Evolutionary conservation across 139 green algal species (phyloP), one percentile per base, ranked within the genome.

Genomic region (Tetraselmis chui): DNA sequence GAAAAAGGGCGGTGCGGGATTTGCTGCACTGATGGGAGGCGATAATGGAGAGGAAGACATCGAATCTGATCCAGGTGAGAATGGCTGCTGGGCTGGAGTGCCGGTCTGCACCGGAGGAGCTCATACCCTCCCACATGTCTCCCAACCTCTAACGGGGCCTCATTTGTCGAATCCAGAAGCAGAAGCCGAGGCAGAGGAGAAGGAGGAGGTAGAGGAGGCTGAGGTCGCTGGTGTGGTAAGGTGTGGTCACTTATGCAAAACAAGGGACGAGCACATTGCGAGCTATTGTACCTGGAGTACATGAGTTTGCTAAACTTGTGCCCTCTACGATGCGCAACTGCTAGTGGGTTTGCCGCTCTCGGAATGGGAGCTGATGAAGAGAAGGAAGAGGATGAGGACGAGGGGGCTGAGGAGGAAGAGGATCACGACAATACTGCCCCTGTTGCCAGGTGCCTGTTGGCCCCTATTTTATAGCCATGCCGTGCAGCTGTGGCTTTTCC

Each of bases 371-470:
- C 81, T 85, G 82, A 89, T n/a, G 83, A 84, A 1, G 83, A 91
- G 0, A 88, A 86, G 25, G 80, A 78, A 1, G 89, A 84, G 23
- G 83, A 67, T n/a, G n/a, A 85, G 22, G 89, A 87, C 24, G 87
- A 86, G 23, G 83, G 87, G 26, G 84, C 85, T n/a, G 85, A 85
- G 23, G 84, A 90, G 31, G 83, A 83, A 0, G 82, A 85, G 18
- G 76, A 80, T 29, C 78, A 91, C 31, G 82, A 87, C 45, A 67
- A 18, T 67, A 18, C 45, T 67, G 29, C 83, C 91, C 31, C 86
- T 89, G 67, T 82, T 91, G 76, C 77, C 79, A 22, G 79, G 75
- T 23, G 79, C 77, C 31, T n/a, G n/a, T n/a, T n/a, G n/a, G n/a
- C n/a, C n/a, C n/a, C n/a, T n/a, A n/a, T n/a, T n/a, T n/a, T n/a